phyloP scores from a whole-genome alignment of 768 basidiomycete genomes.

The Cantharellus cinnabarinus region DNA sequence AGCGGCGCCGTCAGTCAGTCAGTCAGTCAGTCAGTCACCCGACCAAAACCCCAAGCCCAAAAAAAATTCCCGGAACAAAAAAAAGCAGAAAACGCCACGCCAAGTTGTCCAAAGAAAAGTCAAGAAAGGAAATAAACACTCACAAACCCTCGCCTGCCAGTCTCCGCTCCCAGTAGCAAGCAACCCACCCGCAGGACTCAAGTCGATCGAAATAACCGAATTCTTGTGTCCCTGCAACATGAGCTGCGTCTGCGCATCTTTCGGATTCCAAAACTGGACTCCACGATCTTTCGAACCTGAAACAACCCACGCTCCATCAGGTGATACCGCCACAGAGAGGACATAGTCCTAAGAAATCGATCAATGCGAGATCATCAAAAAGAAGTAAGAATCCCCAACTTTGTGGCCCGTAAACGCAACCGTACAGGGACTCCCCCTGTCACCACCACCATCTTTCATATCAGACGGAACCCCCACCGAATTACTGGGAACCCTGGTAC shows the following conservation, averaged over 20 bases:
- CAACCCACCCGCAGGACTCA: constrained; percentile 37
- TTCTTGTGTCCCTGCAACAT: constrained; percentile 75
- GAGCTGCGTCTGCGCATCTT: constrained; percentile 61
- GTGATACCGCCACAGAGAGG: constrained; percentile 58
- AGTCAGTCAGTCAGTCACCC: no score
- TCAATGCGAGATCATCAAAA: not conserved
- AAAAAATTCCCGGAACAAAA: no score
- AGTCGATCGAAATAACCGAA: constrained; percentile 48
- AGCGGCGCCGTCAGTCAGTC: no score
- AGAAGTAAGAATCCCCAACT: constrained; percentile 17
- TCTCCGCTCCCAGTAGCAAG: constrained; percentile 55
- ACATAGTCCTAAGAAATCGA: constrained; percentile 36
- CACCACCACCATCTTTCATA: constrained; percentile 15
- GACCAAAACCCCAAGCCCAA: no score
- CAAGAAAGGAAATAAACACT: not conserved
- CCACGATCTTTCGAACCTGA: constrained; percentile 92
- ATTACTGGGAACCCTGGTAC: constrained; percentile 2
- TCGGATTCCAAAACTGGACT: constrained; percentile 84
- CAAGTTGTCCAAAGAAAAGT: not conserved
- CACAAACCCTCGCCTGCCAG: constrained; percentile 50
- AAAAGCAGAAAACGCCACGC: no score
- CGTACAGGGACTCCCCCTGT: constrained; percentile 37
- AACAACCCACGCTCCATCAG: constrained; percentile 88
- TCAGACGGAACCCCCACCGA: not conserved
- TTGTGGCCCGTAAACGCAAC: constrained; percentile 86